Conservation (phyloP, 257 asterid species). For the Linaria vulgaris region DNA sequence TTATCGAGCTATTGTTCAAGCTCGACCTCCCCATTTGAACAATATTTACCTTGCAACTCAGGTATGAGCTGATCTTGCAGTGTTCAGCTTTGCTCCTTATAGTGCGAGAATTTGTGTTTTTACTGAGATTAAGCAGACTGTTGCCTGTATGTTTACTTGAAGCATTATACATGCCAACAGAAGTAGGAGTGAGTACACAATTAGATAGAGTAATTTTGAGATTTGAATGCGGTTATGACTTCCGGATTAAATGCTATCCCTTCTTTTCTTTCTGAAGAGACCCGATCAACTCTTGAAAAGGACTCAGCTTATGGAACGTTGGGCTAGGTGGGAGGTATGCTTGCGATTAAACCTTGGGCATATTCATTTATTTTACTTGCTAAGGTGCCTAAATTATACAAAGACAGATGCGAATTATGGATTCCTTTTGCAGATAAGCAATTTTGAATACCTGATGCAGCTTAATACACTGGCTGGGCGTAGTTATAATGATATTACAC, state of each 20-base stretch:
- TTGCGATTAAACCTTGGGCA: conserved; percentile 29
- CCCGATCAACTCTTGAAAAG: conserved; percentile 94
- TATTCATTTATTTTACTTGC: conserved; percentile 21
- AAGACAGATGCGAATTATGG: conserved; percentile 22
- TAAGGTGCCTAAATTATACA: conserved; percentile 24
- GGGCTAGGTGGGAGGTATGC: conserved; percentile 99
- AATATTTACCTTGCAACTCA: conserved; percentile 96
- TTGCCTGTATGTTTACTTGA: conserved; percentile 17
- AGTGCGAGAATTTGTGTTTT: conserved; percentile 18
- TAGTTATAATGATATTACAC: conserved; percentile 94
- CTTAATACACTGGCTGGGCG: conserved; percentile 98
- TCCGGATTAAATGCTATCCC: conserved; percentile 21
- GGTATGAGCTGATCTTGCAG: conserved; percentile 46
- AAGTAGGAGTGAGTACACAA: conserved; percentile 15
- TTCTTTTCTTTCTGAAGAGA: conserved; percentile 58
- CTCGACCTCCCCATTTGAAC: conserved; percentile 93
- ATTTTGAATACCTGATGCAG: conserved; percentile 96
- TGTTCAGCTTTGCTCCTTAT: conserved; percentile 24
- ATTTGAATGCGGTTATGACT: conserved; percentile 15
- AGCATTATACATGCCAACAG: conserved; percentile 14
- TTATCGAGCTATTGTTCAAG: conserved; percentile 96
- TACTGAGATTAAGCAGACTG: conserved; percentile 24
- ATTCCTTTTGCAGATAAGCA: conserved; percentile 79
- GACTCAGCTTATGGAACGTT: conserved; percentile 97
- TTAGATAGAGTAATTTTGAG: conserved; percentile 21